Percentiles rank a stretch among this genome's conserved stretches.
phyloP scores from a whole-genome alignment of 2,329 filamentous ascomycete species.

The Mycogone perniciosa region DNA sequence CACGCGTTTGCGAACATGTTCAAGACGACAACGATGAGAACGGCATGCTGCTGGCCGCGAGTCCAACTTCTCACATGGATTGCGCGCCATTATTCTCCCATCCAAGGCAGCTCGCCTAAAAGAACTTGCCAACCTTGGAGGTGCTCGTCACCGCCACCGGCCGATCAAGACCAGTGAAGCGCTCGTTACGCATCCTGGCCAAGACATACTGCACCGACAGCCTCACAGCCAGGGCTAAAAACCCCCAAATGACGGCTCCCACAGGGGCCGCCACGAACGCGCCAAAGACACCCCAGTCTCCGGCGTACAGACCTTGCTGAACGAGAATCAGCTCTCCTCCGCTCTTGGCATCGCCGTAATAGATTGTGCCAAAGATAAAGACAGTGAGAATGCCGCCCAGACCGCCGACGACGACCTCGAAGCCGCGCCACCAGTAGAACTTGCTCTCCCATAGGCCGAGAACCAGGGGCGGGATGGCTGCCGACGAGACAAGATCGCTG shows the following conservation, averaged over 20 bases:
- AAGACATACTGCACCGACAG: slow-evolving; percentile 51
- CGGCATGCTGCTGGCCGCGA: too few species aligned
- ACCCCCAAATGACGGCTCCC: slow-evolving; percentile 66
- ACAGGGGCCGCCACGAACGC: slow-evolving; percentile 76
- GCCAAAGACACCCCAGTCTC: slow-evolving; percentile 78
- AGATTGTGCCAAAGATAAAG: slow-evolving; percentile 74
- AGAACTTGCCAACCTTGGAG: slow-evolving; percentile 44
- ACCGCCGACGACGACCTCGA: slow-evolving; percentile 72
- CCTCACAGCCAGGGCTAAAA: slow-evolving; percentile 54
- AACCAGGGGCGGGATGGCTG: slow-evolving; percentile 67
- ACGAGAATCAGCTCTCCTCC: slow-evolving; percentile 66
- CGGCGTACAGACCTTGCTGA: slow-evolving; percentile 64
- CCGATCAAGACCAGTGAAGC: slow-evolving; percentile 62
- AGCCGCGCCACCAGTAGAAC: slow-evolving; percentile 73
- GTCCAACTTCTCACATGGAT: neutral
- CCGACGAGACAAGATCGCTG: slow-evolving; percentile 70
- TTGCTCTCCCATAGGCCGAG: slow-evolving; percentile 60
- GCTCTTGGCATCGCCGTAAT: slow-evolving; percentile 59
- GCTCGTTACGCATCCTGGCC: slow-evolving; percentile 51
- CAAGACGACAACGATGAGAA: too few species aligned
- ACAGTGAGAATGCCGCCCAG: slow-evolving; percentile 72
- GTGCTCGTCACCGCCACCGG: slow-evolving; percentile 28
- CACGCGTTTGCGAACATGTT: too few species aligned
- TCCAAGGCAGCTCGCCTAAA: slow-evolving; percentile 28
- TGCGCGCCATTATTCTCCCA: neutral